Evolutionary conservation across 129 eudicot genomes (phyloP).

Genomic region (Deinandra increscens): DNA sequence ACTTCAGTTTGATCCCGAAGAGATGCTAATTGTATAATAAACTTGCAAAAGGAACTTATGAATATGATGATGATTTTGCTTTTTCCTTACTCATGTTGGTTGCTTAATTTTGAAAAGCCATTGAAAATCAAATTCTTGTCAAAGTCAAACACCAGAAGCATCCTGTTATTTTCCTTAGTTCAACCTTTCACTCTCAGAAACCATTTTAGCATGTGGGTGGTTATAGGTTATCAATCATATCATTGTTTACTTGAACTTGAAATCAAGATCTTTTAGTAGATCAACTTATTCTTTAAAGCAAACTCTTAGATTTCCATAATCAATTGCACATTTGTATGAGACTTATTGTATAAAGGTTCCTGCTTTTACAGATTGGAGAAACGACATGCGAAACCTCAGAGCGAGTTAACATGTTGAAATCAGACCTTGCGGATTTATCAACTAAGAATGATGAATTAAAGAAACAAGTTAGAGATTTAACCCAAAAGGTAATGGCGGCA

Average conservation of each 20-base stretch:
- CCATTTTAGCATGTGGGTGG: background rate
- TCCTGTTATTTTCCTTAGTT: background rate
- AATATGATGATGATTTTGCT: conserved; percentile 11
- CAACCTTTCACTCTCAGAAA: background rate
- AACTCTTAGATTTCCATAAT: background rate
- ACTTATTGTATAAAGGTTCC: background rate
- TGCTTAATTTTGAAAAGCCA: too few relatives aligned
- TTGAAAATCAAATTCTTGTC: background rate
- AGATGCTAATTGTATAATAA: background rate
- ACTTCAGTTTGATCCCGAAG: conserved; percentile 1
- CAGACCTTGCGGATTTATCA: conserved; percentile 43
- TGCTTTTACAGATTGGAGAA: conserved; percentile 31
- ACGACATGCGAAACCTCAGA: conserved; percentile 49
- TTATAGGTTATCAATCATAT: background rate
- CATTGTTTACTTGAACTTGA: background rate
- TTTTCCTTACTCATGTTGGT: conserved; percentile 14
- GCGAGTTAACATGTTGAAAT: conserved; percentile 41
- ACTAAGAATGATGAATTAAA: conserved; percentile 48
- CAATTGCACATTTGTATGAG: background rate
- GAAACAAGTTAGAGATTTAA: conserved; percentile 60
- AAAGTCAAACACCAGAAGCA: conserved; percentile 4
- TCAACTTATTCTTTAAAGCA: background rate
- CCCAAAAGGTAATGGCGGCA: conserved; percentile 43
- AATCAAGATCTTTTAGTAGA: background rate
- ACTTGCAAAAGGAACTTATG: too few relatives aligned